Conservation (phyloP, 2,329 filamentous ascomycete genomes). For the Penicillium sclerotigenum region DNA sequence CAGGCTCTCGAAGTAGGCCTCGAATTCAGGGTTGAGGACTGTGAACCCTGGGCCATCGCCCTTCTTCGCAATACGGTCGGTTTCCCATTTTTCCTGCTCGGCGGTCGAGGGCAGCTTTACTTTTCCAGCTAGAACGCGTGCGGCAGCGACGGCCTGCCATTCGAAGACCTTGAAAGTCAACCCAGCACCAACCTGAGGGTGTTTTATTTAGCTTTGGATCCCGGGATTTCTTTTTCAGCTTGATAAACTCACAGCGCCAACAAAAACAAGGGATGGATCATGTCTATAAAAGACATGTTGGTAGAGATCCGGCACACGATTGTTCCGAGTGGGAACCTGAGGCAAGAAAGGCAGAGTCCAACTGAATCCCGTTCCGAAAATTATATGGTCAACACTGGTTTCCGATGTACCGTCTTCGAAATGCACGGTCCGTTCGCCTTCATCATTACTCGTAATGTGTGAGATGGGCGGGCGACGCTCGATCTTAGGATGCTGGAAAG, state of each 20-base stretch:
- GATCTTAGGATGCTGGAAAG: constrained; percentile 57
- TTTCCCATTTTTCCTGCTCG: constrained; percentile 58
- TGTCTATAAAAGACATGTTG: constrained; percentile 37
- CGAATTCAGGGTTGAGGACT: constrained; percentile 60
- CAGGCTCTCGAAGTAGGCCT: constrained; percentile 61
- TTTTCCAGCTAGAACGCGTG: constrained; percentile 56
- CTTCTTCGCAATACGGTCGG: constrained; percentile 50
- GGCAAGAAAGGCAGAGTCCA: constrained; percentile 63
- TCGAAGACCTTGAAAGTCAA: constrained; percentile 68
- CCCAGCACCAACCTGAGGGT: constrained; percentile 34
- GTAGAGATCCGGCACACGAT: constrained; percentile 36
- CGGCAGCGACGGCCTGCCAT: constrained; percentile 63
- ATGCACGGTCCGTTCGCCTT: constrained; percentile 47
- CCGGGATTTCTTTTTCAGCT: no score
- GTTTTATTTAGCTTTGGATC: constrained; percentile 8
- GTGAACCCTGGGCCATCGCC: constrained; percentile 59
- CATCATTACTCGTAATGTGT: constrained; percentile 38
- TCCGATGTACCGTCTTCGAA: constrained; percentile 56
- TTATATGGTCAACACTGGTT: constrained; percentile 57
- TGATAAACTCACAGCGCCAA: constrained; percentile 45
- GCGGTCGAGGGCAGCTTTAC: constrained; percentile 49
- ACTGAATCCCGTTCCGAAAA: constrained; percentile 65
- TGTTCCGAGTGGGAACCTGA: constrained; percentile 39
- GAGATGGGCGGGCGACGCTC: constrained; percentile 29
- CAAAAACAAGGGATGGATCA: constrained; percentile 34